Conservation (phyloP, 1,284 basidiomycete genomes). For the Puccinia hordei region DNA sequence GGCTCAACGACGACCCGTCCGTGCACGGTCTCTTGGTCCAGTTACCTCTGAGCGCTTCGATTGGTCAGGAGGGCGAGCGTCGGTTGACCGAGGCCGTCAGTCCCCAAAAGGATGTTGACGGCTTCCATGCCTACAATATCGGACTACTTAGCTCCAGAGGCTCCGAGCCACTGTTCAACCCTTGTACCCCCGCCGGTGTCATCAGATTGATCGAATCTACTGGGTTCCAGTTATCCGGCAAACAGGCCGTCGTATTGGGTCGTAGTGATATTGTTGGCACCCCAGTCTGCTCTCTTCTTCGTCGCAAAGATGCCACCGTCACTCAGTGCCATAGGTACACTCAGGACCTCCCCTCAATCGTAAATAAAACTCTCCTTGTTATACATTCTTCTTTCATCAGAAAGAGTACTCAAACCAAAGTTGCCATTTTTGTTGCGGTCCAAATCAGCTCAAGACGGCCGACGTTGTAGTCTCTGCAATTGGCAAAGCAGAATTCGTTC, state of each 20-base stretch:
- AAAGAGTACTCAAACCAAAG: background rate
- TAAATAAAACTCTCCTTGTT: constrained; percentile 60
- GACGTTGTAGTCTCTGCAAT: constrained; percentile 94
- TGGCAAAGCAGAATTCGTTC: constrained; percentile 84
- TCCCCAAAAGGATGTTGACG: constrained; percentile 95
- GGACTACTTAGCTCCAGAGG: constrained; percentile 90
- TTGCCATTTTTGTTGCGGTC: background rate
- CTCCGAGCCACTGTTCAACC: constrained; percentile 83
- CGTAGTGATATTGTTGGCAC: constrained; percentile 97
- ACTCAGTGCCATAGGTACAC: constrained; percentile 96
- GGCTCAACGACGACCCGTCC: constrained; percentile 78
- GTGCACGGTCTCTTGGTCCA: constrained; percentile 94
- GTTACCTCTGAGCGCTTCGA: constrained; percentile 87
- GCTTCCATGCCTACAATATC: constrained; percentile 99
- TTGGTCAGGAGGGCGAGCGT: constrained; percentile 81
- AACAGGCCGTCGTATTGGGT: constrained; percentile 88
- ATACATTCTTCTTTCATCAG: constrained; percentile 22
- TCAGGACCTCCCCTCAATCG: constrained; percentile 74
- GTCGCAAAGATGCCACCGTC: constrained; percentile 89
- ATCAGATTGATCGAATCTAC: constrained; percentile 77
- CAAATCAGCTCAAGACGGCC: constrained; percentile 71
- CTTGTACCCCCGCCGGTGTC: constrained; percentile 93
- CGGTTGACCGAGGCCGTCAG: constrained; percentile 90
- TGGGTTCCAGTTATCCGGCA: constrained; percentile 57
- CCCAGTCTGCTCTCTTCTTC: constrained; percentile 86